A percentile compares a stretch with the other conserved stretches of the same genome.
phyloP scores from a whole-genome alignment of 164 flowering plant genomes.

The Aristolochia californica region DNA sequence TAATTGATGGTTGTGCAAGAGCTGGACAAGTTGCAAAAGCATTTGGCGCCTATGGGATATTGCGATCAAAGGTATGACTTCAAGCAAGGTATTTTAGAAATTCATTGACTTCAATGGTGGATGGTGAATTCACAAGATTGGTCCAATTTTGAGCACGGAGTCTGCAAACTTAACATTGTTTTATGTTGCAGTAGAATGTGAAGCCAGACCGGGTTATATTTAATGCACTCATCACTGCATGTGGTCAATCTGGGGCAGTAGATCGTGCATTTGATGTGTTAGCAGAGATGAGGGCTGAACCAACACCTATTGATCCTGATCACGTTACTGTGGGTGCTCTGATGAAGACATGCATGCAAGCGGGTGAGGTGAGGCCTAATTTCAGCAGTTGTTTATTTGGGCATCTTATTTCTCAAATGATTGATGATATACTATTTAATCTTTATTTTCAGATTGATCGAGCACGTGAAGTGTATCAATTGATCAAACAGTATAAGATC shows the following conservation, averaged over 20 bases:
- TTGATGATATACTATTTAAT: background rate
- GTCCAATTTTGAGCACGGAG: slow-evolving; percentile 2
- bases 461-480: slow-evolving; percentile 70
- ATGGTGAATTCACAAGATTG: background rate
- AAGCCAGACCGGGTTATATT: slow-evolving; percentile 96
- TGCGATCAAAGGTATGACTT: slow-evolving; percentile 81
- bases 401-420: too few relatives aligned
- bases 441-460: slow-evolving; percentile 53
- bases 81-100: background rate
- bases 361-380: slow-evolving; percentile 53
- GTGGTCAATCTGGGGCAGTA: slow-evolving; percentile 94
- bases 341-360: slow-evolving; percentile 72
- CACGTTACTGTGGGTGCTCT: slow-evolving; percentile 86
- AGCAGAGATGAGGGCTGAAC: slow-evolving; percentile 76
- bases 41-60: slow-evolving; percentile 91
- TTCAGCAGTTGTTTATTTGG: too few relatives aligned
- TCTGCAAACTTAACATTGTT: background rate
- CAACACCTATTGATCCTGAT: slow-evolving; percentile 78
- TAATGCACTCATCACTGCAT: slow-evolving; percentile 95
- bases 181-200: slow-evolving; percentile 82
- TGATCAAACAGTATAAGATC: slow-evolving; percentile 69
- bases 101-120: background rate
- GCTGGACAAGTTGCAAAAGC: slow-evolving; percentile 97
- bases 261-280: slow-evolving; percentile 97
- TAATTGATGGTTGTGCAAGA: slow-evolving; percentile 95